Evolutionary conservation across 169 alveolate species (phyloP), one percentile per base, ranked within the genome.

Genomic region (Eimeria sp.): DNA sequence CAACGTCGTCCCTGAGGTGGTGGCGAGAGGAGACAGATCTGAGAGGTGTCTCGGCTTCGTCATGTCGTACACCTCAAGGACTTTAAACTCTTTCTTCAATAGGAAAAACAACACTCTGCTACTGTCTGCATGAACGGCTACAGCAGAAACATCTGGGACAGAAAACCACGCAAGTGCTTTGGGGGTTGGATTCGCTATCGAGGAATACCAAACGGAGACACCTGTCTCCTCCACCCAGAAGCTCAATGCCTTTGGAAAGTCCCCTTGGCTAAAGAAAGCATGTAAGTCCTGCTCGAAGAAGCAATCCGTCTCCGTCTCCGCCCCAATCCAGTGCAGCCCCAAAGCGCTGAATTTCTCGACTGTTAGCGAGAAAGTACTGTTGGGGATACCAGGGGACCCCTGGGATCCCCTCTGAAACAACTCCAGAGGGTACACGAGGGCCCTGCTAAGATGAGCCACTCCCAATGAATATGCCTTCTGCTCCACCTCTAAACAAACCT

Each of bases 291-390:
- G 11, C 18, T 82, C 90, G 6, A 22, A 45, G 58, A 82, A 72
- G 57, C 30, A 18, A 14, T 73, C 86, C 3, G 9, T 22, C 13
- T 13, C 20, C 27, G 49, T 27, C 47, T 20, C 80, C n/a, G 51
- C 43, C 5, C 9, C 47, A 11, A 63, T 47, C 95, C 87, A 89
- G 76, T 89, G 95, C 57, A 89, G 89, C 63, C 95, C 95, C 13
- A 89, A 82, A 10, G 47, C 30, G 63, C 87, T 65, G 20, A 51
- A 89, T 78, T 89, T 40, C 27, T 18, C 30, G 30, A 89, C 61
- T 5, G 72, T 4, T 27, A 47, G 11, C 10, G 75, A 16, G 45
- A 43, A 89, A 4, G 30, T 45, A 14, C 63, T 3, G 25, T 34
- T 0, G 40, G 40, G 40, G 40, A 34, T 34, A 34, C 40, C 40